Conservation (phyloP, 1,284 basidiomycete genomes). For the Tilletia caries region DNA sequence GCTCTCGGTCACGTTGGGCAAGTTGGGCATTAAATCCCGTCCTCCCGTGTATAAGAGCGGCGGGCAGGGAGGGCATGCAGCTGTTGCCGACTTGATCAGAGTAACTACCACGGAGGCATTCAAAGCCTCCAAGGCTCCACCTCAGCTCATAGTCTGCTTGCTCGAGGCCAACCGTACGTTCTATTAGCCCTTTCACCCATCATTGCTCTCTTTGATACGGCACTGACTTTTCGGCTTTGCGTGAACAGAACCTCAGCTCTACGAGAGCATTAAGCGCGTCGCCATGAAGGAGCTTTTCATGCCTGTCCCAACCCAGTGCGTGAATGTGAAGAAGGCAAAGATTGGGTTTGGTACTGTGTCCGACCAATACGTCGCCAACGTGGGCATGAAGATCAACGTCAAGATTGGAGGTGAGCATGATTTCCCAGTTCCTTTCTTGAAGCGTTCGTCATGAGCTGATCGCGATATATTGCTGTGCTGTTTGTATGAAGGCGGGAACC, state of each 20-base stretch:
- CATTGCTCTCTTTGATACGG: background rate
- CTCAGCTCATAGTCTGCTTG: conserved; percentile 36
- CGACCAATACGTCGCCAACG: conserved; percentile 57
- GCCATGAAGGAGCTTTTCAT: background rate
- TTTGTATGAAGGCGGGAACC: conserved; percentile 53
- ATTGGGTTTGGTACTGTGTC: conserved; percentile 35
- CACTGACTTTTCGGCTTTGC: background rate
- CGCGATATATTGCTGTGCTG: background rate
- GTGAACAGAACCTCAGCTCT: background rate
- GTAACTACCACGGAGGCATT: conserved; percentile 20
- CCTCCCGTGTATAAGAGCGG: conserved; percentile 16
- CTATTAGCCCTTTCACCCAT: background rate
- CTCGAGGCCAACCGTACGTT: conserved; percentile 22
- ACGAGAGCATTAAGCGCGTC: background rate
- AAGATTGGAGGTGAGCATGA: conserved; percentile 56
- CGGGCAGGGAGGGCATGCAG: background rate
- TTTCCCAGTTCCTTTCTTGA: no score
- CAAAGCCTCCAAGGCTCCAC: conserved; percentile 13
- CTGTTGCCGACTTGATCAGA: conserved; percentile 18
- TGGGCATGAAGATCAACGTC: conserved; percentile 50
- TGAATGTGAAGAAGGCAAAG: conserved; percentile 19
- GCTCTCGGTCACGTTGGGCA: conserved; percentile 18
- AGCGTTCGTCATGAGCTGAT: background rate
- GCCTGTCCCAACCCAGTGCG: background rate
- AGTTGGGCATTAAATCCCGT: conserved; percentile 23